These are phyloP conservation scores for Verruconis gallopava DNA, from an alignment of 2,329 filamentous ascomycete species.

Conservation along the genomic window DNA sequence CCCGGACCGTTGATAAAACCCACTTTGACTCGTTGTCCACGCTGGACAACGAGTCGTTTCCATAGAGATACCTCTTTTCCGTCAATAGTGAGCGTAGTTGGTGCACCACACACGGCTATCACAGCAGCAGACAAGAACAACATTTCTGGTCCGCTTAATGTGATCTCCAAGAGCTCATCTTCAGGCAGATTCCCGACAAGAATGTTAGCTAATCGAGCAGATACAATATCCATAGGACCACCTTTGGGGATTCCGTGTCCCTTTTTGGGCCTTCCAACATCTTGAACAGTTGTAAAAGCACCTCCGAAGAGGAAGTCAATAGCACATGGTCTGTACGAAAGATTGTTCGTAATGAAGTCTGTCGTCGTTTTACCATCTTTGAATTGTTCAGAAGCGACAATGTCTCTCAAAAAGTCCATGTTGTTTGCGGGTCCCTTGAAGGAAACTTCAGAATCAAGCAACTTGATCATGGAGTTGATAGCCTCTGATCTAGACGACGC, in stretches of 20 bases:
- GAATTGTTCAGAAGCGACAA: constrained; percentile 36
- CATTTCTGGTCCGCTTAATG: constrained; percentile 45
- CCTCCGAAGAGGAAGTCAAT: constrained; percentile 45
- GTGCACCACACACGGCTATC: constrained; percentile 44
- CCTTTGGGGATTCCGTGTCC: constrained; percentile 46
- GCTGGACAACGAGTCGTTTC: constrained; percentile 37
- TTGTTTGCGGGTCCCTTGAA: constrained; percentile 45
- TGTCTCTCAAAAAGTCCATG: constrained; percentile 40
- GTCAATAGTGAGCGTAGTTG: constrained; percentile 40
- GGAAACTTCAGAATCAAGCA: constrained; percentile 30
- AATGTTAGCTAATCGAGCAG: constrained; percentile 45
- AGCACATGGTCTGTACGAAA: constrained; percentile 36
- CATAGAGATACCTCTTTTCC: constrained; percentile 40
- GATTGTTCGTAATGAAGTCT: constrained; percentile 37
- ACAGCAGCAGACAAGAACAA: constrained; percentile 41
- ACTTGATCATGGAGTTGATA: constrained; percentile 30
- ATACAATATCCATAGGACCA: constrained; percentile 50
- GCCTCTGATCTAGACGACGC: constrained; percentile 28
- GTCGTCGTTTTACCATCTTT: constrained; percentile 41
- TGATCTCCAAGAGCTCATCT: constrained; percentile 46
- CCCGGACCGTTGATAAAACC: constrained; percentile 40
- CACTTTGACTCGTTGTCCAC: constrained; percentile 41
- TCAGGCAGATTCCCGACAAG: constrained; percentile 43
- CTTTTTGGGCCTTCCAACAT: constrained; percentile 42
- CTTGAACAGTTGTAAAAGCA: constrained; percentile 46